These are phyloP conservation scores for Alternaria solani DNA, from an alignment of 2,329 filamentous ascomycete genomes.

Conservation along the genomic window DNA sequence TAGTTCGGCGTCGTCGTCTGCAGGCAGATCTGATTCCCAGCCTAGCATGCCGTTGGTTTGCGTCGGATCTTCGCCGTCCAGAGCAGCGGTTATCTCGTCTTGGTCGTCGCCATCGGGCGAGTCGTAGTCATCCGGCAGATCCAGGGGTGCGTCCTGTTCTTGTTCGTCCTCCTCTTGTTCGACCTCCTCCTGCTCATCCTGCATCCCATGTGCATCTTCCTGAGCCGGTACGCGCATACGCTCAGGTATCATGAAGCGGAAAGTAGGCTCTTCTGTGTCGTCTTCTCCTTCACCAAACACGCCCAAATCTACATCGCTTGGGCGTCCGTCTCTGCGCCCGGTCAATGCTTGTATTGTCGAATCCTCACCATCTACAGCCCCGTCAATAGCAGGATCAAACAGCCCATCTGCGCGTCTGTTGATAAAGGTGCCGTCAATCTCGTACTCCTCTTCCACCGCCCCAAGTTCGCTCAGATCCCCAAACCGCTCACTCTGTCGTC, in stretches of 20 bases:
- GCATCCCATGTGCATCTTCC: slow-evolving; percentile 23
- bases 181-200: slow-evolving; percentile 13
- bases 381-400: slow-evolving; percentile 49
- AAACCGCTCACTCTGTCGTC: slow-evolving; percentile 62
- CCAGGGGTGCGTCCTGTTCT: slow-evolving; percentile 23
- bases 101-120: slow-evolving; percentile 24
- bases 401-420: slow-evolving; percentile 49
- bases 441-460: slow-evolving; percentile 45
- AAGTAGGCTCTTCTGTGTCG: slow-evolving; percentile 50
- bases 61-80: slow-evolving; percentile 35
- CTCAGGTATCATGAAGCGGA: slow-evolving; percentile 50
- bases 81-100: slow-evolving; percentile 32
- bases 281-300: slow-evolving; percentile 46
- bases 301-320: slow-evolving; percentile 42
- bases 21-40: slow-evolving; percentile 43
- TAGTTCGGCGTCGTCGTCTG: slow-evolving; percentile 40
- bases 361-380: slow-evolving; percentile 39
- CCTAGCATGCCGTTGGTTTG: slow-evolving; percentile 30
- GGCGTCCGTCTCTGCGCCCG: slow-evolving; percentile 39
- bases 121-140: slow-evolving; percentile 35
- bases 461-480: slow-evolving; percentile 55
- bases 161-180: slow-evolving; percentile 10
- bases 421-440: slow-evolving; percentile 55
- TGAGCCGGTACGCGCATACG: slow-evolving; percentile 35
- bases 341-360: slow-evolving; percentile 44